Evolutionary conservation across 1,284 basidiomycete genomes (phyloP).

Genomic region (Thelephora terrestris): DNA sequence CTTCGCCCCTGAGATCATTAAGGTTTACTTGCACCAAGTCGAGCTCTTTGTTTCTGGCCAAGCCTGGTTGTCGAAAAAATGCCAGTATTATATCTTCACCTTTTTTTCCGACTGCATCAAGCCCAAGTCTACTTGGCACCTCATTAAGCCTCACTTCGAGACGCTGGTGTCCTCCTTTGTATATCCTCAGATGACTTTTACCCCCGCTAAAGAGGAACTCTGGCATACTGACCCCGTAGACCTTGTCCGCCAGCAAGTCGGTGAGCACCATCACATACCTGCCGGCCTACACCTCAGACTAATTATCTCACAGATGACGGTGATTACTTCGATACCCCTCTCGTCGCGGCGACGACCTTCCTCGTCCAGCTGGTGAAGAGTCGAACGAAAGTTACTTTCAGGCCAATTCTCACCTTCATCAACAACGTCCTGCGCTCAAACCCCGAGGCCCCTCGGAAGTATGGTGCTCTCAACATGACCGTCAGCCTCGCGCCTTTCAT

Average conservation of each 20-base stretch:
- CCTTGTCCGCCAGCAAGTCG: conserved; percentile 62
- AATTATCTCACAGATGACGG: conserved; percentile 51
- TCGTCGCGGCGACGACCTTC: conserved; percentile 70
- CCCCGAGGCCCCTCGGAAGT: conserved; percentile 53
- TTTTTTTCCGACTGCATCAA: conserved; percentile 86
- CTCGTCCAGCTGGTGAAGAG: conserved; percentile 66
- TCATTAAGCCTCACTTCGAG: conserved; percentile 76
- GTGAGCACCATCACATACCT: conserved; percentile 29
- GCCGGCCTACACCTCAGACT: not conserved
- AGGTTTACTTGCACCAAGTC: conserved; percentile 67
- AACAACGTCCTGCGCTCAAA: conserved; percentile 56
- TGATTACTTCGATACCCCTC: conserved; percentile 66
- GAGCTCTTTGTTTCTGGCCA: conserved; percentile 62
- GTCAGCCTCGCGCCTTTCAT: conserved; percentile 66
- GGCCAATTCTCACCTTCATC: conserved; percentile 69
- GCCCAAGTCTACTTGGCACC: conserved; percentile 77
- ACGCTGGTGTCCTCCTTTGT: conserved; percentile 66
- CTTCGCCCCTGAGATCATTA: conserved; percentile 81
- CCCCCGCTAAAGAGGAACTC: conserved; percentile 48
- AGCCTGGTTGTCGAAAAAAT: conserved; percentile 73
- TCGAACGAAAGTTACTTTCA: conserved; percentile 68
- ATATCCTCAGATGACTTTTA: conserved; percentile 81
- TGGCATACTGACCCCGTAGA: conserved; percentile 77
- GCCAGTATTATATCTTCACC: conserved; percentile 69
- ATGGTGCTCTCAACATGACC: conserved; percentile 77